These are phyloP conservation scores for Chaetomium tenue DNA, from an alignment of 495 filamentous ascomycete species.

Conservation along the genomic window DNA sequence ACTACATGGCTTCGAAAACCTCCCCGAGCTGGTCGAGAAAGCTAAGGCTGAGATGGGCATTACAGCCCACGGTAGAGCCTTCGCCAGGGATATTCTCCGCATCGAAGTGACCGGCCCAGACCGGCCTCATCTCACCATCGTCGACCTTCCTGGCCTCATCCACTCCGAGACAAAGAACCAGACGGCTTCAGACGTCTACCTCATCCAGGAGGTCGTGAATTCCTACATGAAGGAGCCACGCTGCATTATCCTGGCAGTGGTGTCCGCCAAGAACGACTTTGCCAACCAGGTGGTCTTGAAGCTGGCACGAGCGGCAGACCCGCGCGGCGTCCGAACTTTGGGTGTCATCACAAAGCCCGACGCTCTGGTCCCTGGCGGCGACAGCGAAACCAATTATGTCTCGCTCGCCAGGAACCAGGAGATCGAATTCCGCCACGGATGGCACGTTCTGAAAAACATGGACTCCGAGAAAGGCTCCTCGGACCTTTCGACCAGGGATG, in stretches of 20 bases:
- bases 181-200: conserved; percentile 45
- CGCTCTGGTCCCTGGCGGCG: conserved; percentile 47
- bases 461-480: conserved; percentile 48
- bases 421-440: conserved; percentile 61
- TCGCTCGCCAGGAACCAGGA: conserved; percentile 60
- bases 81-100: conserved; percentile 65
- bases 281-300: conserved; percentile 63
- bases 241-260: conserved; percentile 63
- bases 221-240: conserved; percentile 60
- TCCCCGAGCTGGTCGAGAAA: conserved; percentile 45
- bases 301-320: conserved; percentile 71
- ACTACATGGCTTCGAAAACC: conserved; percentile 37
- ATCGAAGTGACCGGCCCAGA: conserved; percentile 64
- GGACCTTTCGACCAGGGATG: conserved; percentile 42
- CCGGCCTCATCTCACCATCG: conserved; percentile 63
- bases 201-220: conserved; percentile 54
- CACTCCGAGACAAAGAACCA: conserved; percentile 53
- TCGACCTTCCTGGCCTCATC: conserved; percentile 68
- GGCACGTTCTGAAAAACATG: conserved; percentile 69
- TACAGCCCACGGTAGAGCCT: conserved; percentile 39
- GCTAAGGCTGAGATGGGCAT: conserved; percentile 40
- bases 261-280: conserved; percentile 64
- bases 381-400: conserved; percentile 52
- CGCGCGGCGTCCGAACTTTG: conserved; percentile 70
- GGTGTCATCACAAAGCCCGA: conserved; percentile 89